phyloP scores from a whole-genome alignment of 1,284 basidiomycete species.

The Athelia sp. region DNA sequence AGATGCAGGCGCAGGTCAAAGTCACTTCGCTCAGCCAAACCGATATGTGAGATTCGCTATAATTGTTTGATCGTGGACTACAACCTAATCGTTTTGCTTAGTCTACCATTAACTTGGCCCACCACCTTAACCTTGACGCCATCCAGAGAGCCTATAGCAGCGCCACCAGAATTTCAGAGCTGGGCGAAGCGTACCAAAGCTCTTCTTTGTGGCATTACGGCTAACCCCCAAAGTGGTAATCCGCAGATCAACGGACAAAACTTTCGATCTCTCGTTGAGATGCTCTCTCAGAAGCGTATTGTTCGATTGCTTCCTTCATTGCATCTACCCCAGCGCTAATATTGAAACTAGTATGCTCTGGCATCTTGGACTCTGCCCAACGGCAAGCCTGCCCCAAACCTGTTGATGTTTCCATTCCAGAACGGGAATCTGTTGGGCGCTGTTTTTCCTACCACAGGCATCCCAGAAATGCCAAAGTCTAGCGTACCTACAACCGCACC shows the following conservation, averaged over 20 bases:
- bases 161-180: constrained; percentile 32
- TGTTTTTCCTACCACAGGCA: constrained; percentile 49
- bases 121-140: constrained; percentile 35
- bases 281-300: constrained; percentile 36
- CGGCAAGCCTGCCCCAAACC: constrained; percentile 31
- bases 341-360: constrained; percentile 43
- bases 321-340: not conserved
- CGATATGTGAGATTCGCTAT: constrained; percentile 20
- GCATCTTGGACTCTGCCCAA: constrained; percentile 48
- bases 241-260: constrained; percentile 31
- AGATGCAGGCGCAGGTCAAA: constrained; percentile 39
- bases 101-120: constrained; percentile 54
- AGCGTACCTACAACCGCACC: constrained; percentile 3
- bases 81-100: constrained; percentile 19
- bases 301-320: constrained; percentile 28
- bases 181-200: constrained; percentile 44
- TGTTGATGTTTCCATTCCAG: constrained; percentile 44
- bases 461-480: constrained; percentile 44
- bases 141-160: constrained; percentile 36
- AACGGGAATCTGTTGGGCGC: constrained; percentile 36
- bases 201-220: constrained; percentile 31
- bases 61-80: not conserved
- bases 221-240: constrained; percentile 21
- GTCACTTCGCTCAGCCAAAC: constrained; percentile 20
- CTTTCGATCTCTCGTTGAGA: constrained; percentile 32